Base-by-base conservation (phyloP, 2,329 filamentous ascomycete genomes). In the Monosporascus sp. region DNA sequence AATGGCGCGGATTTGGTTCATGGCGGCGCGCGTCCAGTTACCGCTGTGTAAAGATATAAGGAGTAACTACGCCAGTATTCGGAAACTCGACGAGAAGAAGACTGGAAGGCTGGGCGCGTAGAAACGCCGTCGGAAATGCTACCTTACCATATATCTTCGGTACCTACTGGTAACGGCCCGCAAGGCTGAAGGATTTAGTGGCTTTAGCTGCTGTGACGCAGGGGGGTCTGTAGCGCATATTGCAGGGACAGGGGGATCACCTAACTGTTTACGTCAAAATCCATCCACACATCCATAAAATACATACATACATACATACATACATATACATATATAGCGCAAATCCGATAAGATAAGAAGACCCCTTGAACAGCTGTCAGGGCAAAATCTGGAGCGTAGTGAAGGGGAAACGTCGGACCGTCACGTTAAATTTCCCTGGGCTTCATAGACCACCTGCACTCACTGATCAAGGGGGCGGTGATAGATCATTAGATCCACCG, bases 1-100 rank as follows among this genome's bases (percentile, higher is more conserved):
- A 56, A 97, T 94, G 54, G 91, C 87, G 63, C 91, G 89, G 62
- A 99, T 94, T 62, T 90, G 87, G 70, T 99, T 97, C 94, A 99
- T 99, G 28, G 61, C 76, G 64, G 50, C 22, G 35, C 24, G 17
- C 26, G 5, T 28, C 6, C 22, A 26, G 24, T n/a, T 38, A 35
- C 24, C n/a, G 18, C n/a, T n/a, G 11, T 7, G 2, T n/a, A n/a
- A 22, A n/a, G 17, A 28, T 37, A 38, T n/a, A 17, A 22, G 14
- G 17, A 38, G 31, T 15, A 46, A 17, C 22, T 15, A 28, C 7
- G 43, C n/a, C 15, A 17, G 7, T 14, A 31, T 17, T 15, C 24
- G 20, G 17, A 46, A 18, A 2, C 17, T 24, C 15, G 11, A 17
- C 7, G 20, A 5, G 20, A 7, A 46, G 14, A 18, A 46, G 43